Conservation (phyloP, 768 basidiomycete species). For the Xanthoconium stramineum region DNA sequence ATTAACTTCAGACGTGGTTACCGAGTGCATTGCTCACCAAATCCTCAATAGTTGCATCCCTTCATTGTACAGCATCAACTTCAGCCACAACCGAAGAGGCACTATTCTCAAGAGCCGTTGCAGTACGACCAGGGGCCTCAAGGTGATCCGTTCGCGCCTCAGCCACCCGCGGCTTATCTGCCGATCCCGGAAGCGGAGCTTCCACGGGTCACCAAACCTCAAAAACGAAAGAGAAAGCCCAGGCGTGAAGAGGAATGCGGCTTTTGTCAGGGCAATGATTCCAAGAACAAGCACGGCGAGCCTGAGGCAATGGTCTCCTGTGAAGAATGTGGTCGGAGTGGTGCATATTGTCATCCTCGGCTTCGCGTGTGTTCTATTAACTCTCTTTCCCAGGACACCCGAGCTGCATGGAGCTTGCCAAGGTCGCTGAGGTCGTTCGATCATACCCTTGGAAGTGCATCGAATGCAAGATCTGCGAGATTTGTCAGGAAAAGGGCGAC, state of each 20-base stretch:
- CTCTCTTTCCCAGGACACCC: constrained; percentile 61
- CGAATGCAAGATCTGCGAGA: constrained; percentile 90
- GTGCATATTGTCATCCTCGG: constrained; percentile 39
- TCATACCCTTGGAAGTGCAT: constrained; percentile 84
- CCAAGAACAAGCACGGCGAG: constrained; percentile 52
- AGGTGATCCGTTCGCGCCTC: constrained; percentile 80
- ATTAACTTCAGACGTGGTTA: constrained; percentile 27
- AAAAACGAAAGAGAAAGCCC: constrained; percentile 44
- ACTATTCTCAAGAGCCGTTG: constrained; percentile 33
- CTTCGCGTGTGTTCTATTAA: neutral
- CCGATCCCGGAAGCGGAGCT: constrained; percentile 45
- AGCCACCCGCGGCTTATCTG: constrained; percentile 49
- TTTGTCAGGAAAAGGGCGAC: constrained; percentile 81
- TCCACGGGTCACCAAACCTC: constrained; percentile 40
- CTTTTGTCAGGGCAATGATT: constrained; percentile 70
- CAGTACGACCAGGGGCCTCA: constrained; percentile 75
- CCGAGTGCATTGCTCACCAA: constrained; percentile 19
- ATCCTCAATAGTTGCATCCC: constrained; percentile 23
- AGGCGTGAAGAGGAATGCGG: constrained; percentile 67
- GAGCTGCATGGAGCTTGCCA: constrained; percentile 70
- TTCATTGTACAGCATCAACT: constrained; percentile 32
- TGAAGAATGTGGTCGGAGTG: constrained; percentile 77
- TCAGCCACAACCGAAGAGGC: constrained; percentile 6
- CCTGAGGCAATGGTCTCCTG: constrained; percentile 77
- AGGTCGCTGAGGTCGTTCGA: constrained; percentile 57